Evolutionary conservation across 176 grass and related monocot genomes (phyloP).

Genomic region (Eragrostis nindensis): DNA sequence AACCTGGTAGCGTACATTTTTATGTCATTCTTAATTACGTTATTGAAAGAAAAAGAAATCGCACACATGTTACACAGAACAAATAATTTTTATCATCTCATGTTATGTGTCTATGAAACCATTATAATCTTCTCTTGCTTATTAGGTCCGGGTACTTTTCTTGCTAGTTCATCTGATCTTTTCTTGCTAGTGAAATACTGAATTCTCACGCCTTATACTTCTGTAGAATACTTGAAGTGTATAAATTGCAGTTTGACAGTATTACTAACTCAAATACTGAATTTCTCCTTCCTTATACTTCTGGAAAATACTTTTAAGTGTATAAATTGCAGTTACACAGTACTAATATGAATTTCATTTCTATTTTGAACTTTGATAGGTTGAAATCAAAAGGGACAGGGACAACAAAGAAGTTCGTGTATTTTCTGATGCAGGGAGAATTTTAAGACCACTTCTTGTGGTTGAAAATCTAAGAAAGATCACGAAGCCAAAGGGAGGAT

Average conservation of each 20-base stretch:
- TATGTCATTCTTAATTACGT: too few relatives aligned
- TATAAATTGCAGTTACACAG: constrained; percentile 6
- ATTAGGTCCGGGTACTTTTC: constrained; percentile 1
- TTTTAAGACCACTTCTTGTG: constrained; percentile 85
- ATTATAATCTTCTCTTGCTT: neutral
- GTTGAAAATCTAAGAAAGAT: constrained; percentile 78
- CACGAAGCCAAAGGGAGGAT: constrained; percentile 50
- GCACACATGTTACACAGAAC: neutral
- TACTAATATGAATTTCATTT: constrained; percentile 37
- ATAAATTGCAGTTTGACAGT: too few relatives aligned
- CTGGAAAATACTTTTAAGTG: neutral
- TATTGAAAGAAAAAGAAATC: neutral
- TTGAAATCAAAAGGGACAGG: constrained; percentile 86
- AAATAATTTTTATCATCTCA: neutral
- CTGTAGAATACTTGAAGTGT: too few relatives aligned
- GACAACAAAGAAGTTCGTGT: constrained; percentile 76
- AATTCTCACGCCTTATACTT: too few relatives aligned
- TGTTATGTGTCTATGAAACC: neutral
- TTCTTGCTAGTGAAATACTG: neutral
- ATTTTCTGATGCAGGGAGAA: constrained; percentile 84
- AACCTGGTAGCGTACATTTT: neutral
- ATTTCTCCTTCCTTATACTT: neutral
- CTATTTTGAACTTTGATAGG: constrained; percentile 50
- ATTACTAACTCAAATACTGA: too few relatives aligned
- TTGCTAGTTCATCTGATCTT: neutral